A percentile compares a stretch with the other conserved stretches of the same genome.
phyloP scores from a whole-genome alignment of 2,329 filamentous ascomycete species.

The Ceratocystis lukuohia region DNA sequence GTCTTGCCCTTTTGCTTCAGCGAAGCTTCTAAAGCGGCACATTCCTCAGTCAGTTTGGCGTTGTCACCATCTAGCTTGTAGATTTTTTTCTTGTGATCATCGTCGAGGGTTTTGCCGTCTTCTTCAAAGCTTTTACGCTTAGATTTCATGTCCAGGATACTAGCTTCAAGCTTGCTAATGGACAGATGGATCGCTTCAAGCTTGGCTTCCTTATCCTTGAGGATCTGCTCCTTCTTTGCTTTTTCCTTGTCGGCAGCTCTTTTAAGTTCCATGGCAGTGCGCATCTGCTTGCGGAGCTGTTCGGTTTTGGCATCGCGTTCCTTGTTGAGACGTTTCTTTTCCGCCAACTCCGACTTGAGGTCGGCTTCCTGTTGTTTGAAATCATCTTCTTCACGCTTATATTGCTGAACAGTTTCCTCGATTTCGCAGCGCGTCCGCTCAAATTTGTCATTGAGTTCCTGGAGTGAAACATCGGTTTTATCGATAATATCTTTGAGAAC shows the following conservation, averaged over 20 bases:
- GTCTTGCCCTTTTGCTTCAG: slow-evolving; percentile 50
- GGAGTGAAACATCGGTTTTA: slow-evolving; percentile 52
- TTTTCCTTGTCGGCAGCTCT: slow-evolving; percentile 66
- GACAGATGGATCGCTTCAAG: slow-evolving; percentile 57
- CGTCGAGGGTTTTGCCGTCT: slow-evolving; percentile 39
- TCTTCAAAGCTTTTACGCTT: slow-evolving; percentile 41
- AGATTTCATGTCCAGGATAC: slow-evolving; percentile 44
- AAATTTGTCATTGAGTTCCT: slow-evolving; percentile 68
- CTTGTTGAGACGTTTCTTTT: slow-evolving; percentile 62
- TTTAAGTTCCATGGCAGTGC: slow-evolving; percentile 68
- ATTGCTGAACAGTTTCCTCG: slow-evolving; percentile 60
- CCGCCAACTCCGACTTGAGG: slow-evolving; percentile 63
- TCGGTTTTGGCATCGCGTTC: slow-evolving; percentile 86
- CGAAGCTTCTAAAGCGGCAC: slow-evolving; percentile 53
- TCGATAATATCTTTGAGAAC: slow-evolving; percentile 30
- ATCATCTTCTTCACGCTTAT: slow-evolving; percentile 59
- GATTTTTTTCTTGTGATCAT: slow-evolving; percentile 40
- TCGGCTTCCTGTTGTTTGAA: slow-evolving; percentile 52
- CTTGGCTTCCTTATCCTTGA: slow-evolving; percentile 57
- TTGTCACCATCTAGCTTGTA: slow-evolving; percentile 42
- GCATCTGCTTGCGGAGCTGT: slow-evolving; percentile 68
- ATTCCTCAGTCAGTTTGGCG: slow-evolving; percentile 49
- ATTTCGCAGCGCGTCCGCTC: slow-evolving; percentile 71
- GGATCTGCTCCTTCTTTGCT: slow-evolving; percentile 58
- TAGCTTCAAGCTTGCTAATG: slow-evolving; percentile 53